Base-by-base conservation (phyloP, 352 stramenopile genomes). In the Phytophthora cactorum region DNA sequence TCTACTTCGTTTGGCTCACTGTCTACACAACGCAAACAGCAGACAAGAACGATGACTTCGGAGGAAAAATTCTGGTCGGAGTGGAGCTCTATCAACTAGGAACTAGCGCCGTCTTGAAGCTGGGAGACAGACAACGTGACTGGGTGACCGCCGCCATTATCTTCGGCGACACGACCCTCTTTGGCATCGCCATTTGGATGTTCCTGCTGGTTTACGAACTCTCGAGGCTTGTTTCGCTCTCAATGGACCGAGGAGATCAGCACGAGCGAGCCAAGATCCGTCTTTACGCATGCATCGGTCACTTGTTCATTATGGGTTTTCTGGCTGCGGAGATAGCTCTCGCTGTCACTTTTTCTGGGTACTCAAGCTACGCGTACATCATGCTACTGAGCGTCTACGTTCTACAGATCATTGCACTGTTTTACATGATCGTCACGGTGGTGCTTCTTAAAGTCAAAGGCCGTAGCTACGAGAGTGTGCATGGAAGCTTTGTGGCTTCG, bases 171-270 rank as follows among this genome's bases (percentile, higher is more conserved):
- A 66, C 64, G 3, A 45, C 63, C 14, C 61, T 69, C 27, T 82
- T 80, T 51, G 72, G 68, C 0, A 39, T 79, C 25, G 60, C 72
- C 2, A 29, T 81, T 5, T 83, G 75, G 75, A 57, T 81, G 3
- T 38, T 62, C 27, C 41, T 70, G 29, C 38, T 89, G 38, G 66
- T 86, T 10, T 89, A 87, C 52, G 74, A 83, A 29, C 50, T 83
- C 9, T 81, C 72, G 5, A 81, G 79, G 4, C 56, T 83, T 7
- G 69, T 75, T 10, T 52, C 61, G 1, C 25, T 54, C 1, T 62
- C 75, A 2, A 81, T 83, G 75, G 75, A 83, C 22, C 69, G 75
- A 36, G 75, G 75, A 10, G 72, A 77, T 34, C 58, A 60, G 15
- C 59, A 77, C n/a, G 75, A 83, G 44, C 47, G 47, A 38, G 62